These are phyloP conservation scores for Canariomyces notabilis DNA, from an alignment of 2,329 filamentous ascomycete species.

Conservation along the genomic window DNA sequence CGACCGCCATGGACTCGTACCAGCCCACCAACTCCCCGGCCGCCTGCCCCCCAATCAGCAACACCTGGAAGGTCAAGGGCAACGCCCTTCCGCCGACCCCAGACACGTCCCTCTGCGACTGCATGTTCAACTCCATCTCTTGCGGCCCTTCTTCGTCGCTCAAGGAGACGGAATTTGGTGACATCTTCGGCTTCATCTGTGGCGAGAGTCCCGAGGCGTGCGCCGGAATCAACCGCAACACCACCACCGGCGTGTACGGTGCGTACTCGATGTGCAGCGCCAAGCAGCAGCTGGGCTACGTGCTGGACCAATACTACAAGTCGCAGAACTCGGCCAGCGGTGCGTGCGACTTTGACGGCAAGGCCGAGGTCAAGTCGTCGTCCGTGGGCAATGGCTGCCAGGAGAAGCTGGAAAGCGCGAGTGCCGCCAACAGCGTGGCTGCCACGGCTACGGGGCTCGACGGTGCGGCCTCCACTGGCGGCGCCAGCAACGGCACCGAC, in stretches of 20 bases:
- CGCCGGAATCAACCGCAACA: slow-evolving; percentile 63
- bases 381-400: slow-evolving; percentile 52
- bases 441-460: slow-evolving; percentile 42
- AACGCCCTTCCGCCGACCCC: slow-evolving; percentile 73
- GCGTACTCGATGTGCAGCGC: slow-evolving; percentile 72
- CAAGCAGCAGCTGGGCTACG: slow-evolving; percentile 67
- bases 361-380: slow-evolving; percentile 48
- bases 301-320: slow-evolving; percentile 68
- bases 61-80: slow-evolving; percentile 63
- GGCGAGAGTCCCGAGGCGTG: slow-evolving; percentile 53
- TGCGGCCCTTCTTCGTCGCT: slow-evolving; percentile 63
- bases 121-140: slow-evolving; percentile 70
- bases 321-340: slow-evolving; percentile 46
- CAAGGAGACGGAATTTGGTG: slow-evolving; percentile 53
- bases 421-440: slow-evolving; percentile 46
- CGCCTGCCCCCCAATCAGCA: slow-evolving; percentile 62
- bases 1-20: slow-evolving; percentile 64
- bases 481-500: slow-evolving; percentile 32
- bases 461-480: slow-evolving; percentile 29
- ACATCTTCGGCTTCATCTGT: slow-evolving; percentile 72
- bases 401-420: slow-evolving; percentile 57
- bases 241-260: slow-evolving; percentile 64
- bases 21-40: slow-evolving; percentile 65
- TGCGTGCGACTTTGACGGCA: slow-evolving; percentile 68
- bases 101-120: slow-evolving; percentile 73